Base-by-base conservation (phyloP, 768 basidiomycete genomes). In the Boletus pseudopeckii region DNA sequence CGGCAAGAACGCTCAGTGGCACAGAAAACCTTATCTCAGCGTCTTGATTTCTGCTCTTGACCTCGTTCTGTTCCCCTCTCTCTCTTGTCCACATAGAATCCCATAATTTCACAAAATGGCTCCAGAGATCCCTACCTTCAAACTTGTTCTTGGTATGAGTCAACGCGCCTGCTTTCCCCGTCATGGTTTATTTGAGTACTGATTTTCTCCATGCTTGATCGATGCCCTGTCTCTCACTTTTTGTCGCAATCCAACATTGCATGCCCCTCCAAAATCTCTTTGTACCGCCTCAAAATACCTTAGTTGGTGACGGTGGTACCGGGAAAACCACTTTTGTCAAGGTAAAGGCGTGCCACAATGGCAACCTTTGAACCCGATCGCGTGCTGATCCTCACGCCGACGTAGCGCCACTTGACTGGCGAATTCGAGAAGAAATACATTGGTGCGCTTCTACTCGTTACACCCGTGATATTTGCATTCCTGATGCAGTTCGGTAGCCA, bases 391-490 rank as follows among this genome's bases (percentile, higher is more conserved):
- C 65, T 57, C 37, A 32, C 47, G 52, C 59, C 67, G 64, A 59
- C 65, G 41, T 68, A 92, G 92, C 92, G 93, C 72, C 95, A 98
- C 77, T 85, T 96, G 84, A 97, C 94, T 61, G 96, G 96, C 71
- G 96, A 98, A 83, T 98, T 99, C 73, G 96, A 99, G 79, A 99
- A 99, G 84, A 99, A 99, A 75, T 98, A 97, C 76, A 96, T 96
- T 57, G 95, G 92, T 95, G 73, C 54, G 88, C 66, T 36, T 54
- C 39, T 50, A 44, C 48, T 40, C 38, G 18, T 41, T 52, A 39
- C 28, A 44, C 42, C 51, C 53, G 46, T 53, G 59, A 56, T 58
- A 50, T 54, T 45, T 52, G 47, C 34, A 37, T 54, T 52, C 34
- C 41, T 63, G 46, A 53, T 36, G 47, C 59, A 42, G 53, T 54